These are phyloP conservation scores for Pueraria montana DNA, from an alignment of 306 rosid species.

Conservation along the genomic window DNA sequence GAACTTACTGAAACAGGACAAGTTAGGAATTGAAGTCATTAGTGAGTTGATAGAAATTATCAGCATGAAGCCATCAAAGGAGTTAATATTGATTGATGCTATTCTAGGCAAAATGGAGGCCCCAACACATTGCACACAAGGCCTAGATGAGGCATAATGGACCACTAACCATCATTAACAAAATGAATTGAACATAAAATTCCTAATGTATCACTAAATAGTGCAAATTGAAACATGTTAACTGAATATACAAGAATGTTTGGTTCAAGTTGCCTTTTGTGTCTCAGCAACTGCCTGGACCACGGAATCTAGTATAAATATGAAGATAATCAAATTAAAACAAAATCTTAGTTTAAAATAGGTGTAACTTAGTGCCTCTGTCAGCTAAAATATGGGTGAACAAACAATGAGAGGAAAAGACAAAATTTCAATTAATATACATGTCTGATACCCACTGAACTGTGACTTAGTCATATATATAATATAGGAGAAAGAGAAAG, in stretches of 20 bases:
- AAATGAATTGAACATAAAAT: constrained; percentile 10
- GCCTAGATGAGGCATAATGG: neutral
- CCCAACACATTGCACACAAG: neutral
- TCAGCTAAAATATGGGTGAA: neutral
- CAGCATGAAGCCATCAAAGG: neutral
- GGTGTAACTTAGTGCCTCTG: neutral
- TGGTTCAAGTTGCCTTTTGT: neutral
- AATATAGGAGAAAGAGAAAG: constrained; percentile 1
- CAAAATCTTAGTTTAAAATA: neutral
- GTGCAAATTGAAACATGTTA: neutral
- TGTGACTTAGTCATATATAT: neutral
- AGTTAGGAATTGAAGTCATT: too few relatives aligned
- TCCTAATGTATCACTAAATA: constrained; percentile 12
- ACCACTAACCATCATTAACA: neutral
- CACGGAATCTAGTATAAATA: neutral
- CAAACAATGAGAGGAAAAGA: neutral
- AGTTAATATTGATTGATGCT: neutral
- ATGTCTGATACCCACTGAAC: neutral
- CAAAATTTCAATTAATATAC: constrained; percentile 1
- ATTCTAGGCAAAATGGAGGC: neutral
- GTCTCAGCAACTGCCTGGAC: neutral
- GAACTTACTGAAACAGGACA: too few relatives aligned
- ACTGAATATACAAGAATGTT: neutral
- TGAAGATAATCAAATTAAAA: neutral
- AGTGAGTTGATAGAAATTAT: neutral